Percentiles rank a stretch among this genome's conserved stretches.
Conservation (phyloP, 2,329 filamentous ascomycete species). For the Pestalotiopsis fici region DNA sequence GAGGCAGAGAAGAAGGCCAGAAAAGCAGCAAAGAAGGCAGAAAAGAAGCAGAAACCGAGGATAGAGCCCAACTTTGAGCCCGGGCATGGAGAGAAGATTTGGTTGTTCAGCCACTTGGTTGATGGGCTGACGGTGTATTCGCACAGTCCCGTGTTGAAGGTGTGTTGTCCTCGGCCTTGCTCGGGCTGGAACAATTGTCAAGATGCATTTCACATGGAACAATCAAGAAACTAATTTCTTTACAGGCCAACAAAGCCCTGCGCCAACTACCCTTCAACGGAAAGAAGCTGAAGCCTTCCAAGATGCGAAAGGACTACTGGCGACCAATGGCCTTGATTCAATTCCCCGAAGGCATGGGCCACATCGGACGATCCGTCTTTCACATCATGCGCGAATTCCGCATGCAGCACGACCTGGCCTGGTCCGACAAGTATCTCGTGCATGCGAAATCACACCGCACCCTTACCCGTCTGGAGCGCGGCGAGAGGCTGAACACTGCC, state of each 20-base stretch:
- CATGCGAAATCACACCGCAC: conserved; percentile 34
- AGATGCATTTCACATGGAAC: not conserved
- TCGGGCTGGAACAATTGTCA: not conserved
- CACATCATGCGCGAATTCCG: conserved; percentile 67
- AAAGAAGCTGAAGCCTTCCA: conserved; percentile 65
- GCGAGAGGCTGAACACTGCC: conserved; percentile 50
- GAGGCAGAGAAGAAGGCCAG: not conserved
- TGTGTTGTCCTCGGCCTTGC: conserved; percentile 26
- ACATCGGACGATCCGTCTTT: conserved; percentile 59
- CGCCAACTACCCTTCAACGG: conserved; percentile 57
- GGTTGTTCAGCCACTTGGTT: conserved; percentile 52
- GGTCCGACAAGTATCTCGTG: conserved; percentile 50
- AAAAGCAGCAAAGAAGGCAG: not conserved
- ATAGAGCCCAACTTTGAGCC: conserved; percentile 24
- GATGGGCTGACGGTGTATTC: conserved; percentile 56
- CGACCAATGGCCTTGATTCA: conserved; percentile 59
- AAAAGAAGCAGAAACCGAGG: conserved; percentile 11
- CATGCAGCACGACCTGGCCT: conserved; percentile 62
- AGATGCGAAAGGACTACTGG: conserved; percentile 70
- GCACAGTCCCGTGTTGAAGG: conserved; percentile 45
- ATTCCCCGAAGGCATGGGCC: conserved; percentile 53
- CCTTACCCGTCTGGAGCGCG: conserved; percentile 44
- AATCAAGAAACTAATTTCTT: not conserved
- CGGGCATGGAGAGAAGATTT: conserved; percentile 59
- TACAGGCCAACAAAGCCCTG: conserved; percentile 23